Evolutionary conservation across 2,329 filamentous ascomycete genomes (phyloP), one percentile per base, ranked within the genome.

Genomic region (Pestalotiopsis sp.): DNA sequence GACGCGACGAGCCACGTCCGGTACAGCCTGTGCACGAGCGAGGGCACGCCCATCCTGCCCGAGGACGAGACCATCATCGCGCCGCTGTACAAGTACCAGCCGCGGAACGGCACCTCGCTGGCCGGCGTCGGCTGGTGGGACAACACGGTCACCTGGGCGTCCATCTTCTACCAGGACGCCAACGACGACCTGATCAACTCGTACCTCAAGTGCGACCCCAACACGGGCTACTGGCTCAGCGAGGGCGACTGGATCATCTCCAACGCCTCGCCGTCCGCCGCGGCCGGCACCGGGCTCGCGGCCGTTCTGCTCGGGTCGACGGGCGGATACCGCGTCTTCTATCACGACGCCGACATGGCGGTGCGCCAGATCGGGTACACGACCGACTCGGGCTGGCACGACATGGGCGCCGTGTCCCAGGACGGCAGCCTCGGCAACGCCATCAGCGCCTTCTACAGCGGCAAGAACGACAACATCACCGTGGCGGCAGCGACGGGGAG

Each of bases 281-380:
- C 79, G 36, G 63, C 70, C 49, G 72, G 74, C 58, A 78, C 80
- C 0, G 78, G 77, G 3, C 68, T 83, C 13, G 70, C 77, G 5
- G 75, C 72, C 1, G 70, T 80, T 3, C 70, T 80, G n/a, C 75
- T 82, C 7, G 77, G 78, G 14, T 68, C 69, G 1, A 71, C 71
- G 6, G 69, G 73, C 2, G 80, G 80, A 27, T 82, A 82, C 59
- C 79, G 80, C 12, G 72, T 82, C 13, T 82, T 78, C 71, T 82
- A 77, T 68, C 80, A 82, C 70, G 80, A 80, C 68, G 65, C 73
- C 31, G 67, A 77, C 36, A 75, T 73, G 20, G 71, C 69, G 6
- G 68, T 82, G 63, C 80, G 78, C 31, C 70, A 77, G 62, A 69
- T 82, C 14, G 70, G 72, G 6, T 83, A 81, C 67, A 77, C 73